These are phyloP conservation scores for Ustilago esculenta DNA, from an alignment of 1,284 basidiomycete species.

Conservation along the genomic window DNA sequence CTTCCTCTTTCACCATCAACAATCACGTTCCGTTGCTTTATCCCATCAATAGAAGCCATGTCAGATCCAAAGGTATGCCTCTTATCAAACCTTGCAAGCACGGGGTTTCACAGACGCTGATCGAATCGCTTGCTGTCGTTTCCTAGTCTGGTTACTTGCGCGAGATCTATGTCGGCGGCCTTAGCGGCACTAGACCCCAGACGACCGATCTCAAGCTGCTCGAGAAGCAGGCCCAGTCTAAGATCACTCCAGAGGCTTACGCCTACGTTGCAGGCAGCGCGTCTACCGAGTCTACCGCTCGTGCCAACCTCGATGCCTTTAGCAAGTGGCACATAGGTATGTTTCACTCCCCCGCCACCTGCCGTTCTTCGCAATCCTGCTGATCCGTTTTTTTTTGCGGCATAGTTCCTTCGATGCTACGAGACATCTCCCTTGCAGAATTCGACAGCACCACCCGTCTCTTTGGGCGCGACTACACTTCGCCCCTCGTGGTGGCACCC, in stretches of 20 bases:
- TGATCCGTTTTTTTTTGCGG: too few relatives aligned
- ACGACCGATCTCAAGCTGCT: conserved; percentile 46
- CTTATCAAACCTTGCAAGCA: too few relatives aligned
- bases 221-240: conserved; percentile 42
- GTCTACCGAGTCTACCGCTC: conserved; percentile 45
- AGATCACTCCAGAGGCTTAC: conserved; percentile 49
- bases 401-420: conserved; percentile 51
- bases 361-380: too few relatives aligned
- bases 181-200: conserved; percentile 33
- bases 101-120: too few relatives aligned
- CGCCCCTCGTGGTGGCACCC: conserved; percentile 55
- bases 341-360: neutral
- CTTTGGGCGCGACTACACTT: conserved; percentile 48
- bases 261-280: conserved; percentile 59
- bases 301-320: conserved; percentile 46
- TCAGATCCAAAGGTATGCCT: conserved; percentile 38
- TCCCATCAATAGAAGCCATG: conserved; percentile 4
- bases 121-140: too few relatives aligned
- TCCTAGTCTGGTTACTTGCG: conserved; percentile 46
- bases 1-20: too few relatives aligned
- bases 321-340: conserved; percentile 52
- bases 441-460: conserved; percentile 38
- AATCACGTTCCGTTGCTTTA: too few relatives aligned
- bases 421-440: conserved; percentile 33
- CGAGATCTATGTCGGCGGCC: conserved; percentile 55